Percentiles rank a stretch among this genome's conserved stretches.
Conservation (phyloP, 805 yeast genomes). For the Starmerella riodocensis region DNA sequence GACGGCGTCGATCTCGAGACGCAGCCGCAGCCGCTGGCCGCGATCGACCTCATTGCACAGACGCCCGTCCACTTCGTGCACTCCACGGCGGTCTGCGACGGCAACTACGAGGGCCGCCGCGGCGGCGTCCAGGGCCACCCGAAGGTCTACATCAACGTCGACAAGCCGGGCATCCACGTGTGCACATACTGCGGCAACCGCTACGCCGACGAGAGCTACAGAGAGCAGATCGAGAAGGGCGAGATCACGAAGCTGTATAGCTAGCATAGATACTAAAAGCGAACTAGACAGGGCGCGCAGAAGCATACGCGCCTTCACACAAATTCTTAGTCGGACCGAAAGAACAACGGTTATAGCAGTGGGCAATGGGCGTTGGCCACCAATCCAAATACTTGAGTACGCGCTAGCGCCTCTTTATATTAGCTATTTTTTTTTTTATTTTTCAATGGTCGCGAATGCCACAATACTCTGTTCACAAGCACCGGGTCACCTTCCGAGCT, state of each 20-base stretch:
- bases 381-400: too few relatives aligned
- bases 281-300: too few relatives aligned
- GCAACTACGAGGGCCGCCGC: conserved; percentile 38
- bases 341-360: too few relatives aligned
- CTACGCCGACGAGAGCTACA: conserved; percentile 22
- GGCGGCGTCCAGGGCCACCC: conserved; percentile 67
- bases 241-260: conserved; percentile 13
- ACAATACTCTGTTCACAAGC: too few relatives aligned
- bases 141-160: conserved; percentile 65
- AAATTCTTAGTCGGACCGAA: too few relatives aligned
- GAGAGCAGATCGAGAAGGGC: conserved; percentile 20
- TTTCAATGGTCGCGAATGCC: too few relatives aligned
- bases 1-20: conserved; percentile 51
- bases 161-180: conserved; percentile 54
- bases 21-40: conserved; percentile 74
- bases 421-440: too few relatives aligned
- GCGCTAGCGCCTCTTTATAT: too few relatives aligned
- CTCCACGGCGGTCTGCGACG: conserved; percentile 70
- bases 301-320: background rate
- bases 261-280: too few relatives aligned
- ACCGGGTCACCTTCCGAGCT: too few relatives aligned
- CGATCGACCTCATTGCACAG: conserved; percentile 66
- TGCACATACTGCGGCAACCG: conserved; percentile 57
- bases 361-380: too few relatives aligned
- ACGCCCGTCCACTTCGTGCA: conserved; percentile 56